Conservation (phyloP, 495 filamentous ascomycete genomes). For the Penicillium cataractarum region DNA sequence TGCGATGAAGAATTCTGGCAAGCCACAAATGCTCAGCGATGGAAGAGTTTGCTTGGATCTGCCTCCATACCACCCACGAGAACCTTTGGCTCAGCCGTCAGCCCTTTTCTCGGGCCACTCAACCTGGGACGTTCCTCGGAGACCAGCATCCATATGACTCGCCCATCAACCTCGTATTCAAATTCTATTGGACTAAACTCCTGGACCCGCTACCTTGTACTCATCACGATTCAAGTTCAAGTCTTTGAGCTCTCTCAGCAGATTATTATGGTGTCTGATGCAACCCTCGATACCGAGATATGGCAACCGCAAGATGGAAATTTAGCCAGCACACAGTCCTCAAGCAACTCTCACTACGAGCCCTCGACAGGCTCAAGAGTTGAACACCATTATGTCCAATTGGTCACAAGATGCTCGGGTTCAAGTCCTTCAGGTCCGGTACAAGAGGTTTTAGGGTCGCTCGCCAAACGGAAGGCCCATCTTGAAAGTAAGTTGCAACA, state of each 20-base stretch:
- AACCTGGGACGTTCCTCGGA: not conserved
- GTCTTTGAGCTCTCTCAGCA: slow-evolving; percentile 13
- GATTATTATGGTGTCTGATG: slow-evolving; percentile 8
- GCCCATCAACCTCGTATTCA: slow-evolving; percentile 2
- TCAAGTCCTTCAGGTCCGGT: not conserved
- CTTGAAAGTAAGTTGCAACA: not conserved
- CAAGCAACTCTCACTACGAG: not conserved
- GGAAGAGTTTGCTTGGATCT: slow-evolving; percentile 13
- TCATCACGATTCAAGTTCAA: slow-evolving; percentile 10
- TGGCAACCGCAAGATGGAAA: not conserved
- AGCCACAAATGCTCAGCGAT: slow-evolving; percentile 9
- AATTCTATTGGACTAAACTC: slow-evolving; percentile 10
- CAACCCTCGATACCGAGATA: slow-evolving; percentile 1
- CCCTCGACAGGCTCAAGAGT: not conserved
- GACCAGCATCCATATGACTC: not conserved
- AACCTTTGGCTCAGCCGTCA: slow-evolving; percentile 9
- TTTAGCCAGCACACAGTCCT: not conserved
- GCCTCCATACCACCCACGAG: slow-evolving; percentile 14
- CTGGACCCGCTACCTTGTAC: slow-evolving; percentile 16
- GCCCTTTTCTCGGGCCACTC: slow-evolving; percentile 10
- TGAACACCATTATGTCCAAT: not conserved
- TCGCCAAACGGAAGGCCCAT: slow-evolving; percentile 3
- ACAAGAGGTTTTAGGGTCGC: not conserved
- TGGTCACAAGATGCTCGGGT: slow-evolving; percentile 9
- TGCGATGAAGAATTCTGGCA: slow-evolving; percentile 19